Conservation (phyloP, 2,329 filamentous ascomycete genomes). For the Huntiella decipiens region DNA sequence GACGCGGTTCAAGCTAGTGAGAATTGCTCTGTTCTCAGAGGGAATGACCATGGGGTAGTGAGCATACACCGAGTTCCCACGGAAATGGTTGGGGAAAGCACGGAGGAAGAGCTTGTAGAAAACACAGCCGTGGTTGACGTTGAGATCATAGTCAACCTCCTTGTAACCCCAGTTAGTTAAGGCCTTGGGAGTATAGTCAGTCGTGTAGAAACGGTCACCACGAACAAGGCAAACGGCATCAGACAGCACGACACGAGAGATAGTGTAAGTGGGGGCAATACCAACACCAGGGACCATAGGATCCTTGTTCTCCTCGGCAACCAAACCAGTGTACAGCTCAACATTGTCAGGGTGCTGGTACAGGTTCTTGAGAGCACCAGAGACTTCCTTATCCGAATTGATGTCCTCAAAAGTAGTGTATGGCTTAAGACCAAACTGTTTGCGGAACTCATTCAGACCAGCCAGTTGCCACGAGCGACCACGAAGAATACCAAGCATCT, state of each 20-base stretch:
- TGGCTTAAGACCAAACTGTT: conserved; percentile 58
- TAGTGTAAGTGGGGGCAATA: conserved; percentile 56
- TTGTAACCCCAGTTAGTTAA: conserved; percentile 74
- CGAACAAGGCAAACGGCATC: conserved; percentile 64
- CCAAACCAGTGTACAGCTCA: conserved; percentile 62
- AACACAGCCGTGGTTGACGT: conserved; percentile 61
- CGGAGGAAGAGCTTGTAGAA: conserved; percentile 71
- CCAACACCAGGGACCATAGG: conserved; percentile 58
- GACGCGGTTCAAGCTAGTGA: conserved; percentile 46
- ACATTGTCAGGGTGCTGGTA: conserved; percentile 66
- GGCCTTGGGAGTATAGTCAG: conserved; percentile 53
- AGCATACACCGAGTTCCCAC: conserved; percentile 58
- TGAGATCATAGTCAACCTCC: conserved; percentile 52
- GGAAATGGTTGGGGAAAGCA: conserved; percentile 61
- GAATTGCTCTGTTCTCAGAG: conserved; percentile 50
- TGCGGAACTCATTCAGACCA: conserved; percentile 68
- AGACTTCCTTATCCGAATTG: conserved; percentile 55
- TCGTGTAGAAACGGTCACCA: conserved; percentile 61
- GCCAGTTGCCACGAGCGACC: conserved; percentile 59
- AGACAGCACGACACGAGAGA: conserved; percentile 56
- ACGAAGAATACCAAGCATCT: conserved; percentile 65
- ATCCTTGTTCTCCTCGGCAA: conserved; percentile 55
- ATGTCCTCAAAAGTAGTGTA: conserved; percentile 69
- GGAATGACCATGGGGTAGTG: conserved; percentile 60
- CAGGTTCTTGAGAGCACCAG: conserved; percentile 43